Conservation (phyloP, 305 asterid species). For the Fraxinus latifolia region DNA sequence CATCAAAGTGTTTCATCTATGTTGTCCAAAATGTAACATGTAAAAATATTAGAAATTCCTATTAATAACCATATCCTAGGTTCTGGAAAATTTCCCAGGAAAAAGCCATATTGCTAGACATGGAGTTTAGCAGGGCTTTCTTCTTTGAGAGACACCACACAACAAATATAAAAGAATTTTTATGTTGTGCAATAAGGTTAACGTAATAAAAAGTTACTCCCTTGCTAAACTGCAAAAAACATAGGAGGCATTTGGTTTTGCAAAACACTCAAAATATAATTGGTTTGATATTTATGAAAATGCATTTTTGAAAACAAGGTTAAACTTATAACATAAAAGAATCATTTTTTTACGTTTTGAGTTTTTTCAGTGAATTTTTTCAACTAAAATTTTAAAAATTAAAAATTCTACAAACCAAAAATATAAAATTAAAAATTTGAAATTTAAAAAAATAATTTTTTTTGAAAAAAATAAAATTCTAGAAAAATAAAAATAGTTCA, state of each 20-base stretch:
- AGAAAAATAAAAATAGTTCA: not conserved
- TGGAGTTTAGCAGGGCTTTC: not conserved
- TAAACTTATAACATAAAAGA: no score
- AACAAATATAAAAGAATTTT: not conserved
- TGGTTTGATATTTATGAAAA: no score
- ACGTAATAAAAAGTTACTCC: not conserved
- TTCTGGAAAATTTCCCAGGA: not conserved
- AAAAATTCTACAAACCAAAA: no score
- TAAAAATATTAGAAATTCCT: not conserved
- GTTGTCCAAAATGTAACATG: not conserved
- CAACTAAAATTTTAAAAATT: no score
- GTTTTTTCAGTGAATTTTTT: not conserved
- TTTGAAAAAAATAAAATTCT: no score
- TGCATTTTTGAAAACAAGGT: no score
- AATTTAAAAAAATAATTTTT: no score
- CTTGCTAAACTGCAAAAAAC: not conserved
- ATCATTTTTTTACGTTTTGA: not conserved
- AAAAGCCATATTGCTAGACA: not conserved
- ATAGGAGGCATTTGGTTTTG: not conserved
- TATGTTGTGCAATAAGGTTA: not conserved
- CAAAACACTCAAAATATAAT: not conserved
- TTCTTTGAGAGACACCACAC: not conserved
- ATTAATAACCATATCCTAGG: not conserved
- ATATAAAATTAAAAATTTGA: no score
- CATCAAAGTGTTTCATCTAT: not conserved